phyloP scores from a whole-genome alignment of 1,284 basidiomycete genomes.

The Hemileia vastatrix region DNA sequence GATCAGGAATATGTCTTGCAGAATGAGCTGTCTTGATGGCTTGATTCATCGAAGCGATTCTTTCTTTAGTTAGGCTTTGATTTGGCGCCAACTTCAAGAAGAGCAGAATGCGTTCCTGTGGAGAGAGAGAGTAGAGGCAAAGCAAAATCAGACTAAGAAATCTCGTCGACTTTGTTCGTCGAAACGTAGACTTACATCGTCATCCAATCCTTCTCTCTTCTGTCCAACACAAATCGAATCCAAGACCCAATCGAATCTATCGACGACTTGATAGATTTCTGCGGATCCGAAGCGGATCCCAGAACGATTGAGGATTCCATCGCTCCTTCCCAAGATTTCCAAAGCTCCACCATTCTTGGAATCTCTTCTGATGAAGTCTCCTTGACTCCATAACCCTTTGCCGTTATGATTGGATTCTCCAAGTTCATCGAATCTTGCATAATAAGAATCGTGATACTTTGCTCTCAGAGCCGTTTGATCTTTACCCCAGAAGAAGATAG shows the following conservation, averaged over 20 bases:
- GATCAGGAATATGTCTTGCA: no score
- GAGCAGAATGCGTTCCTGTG: conserved; percentile 29
- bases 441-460: conserved; percentile 34
- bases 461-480: conserved; percentile 28
- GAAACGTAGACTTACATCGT: conserved; percentile 1
- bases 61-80: no score
- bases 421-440: conserved; percentile 24
- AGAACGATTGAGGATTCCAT: conserved; percentile 1
- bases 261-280: not conserved
- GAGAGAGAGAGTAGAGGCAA: not conserved
- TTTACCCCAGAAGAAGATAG: conserved; percentile 23
- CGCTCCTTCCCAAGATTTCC: not conserved
- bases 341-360: conserved; percentile 1
- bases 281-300: not conserved
- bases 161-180: not conserved
- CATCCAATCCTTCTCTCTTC: conserved; percentile 22
- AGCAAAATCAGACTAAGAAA: not conserved
- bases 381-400: conserved; percentile 28
- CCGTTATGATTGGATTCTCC: not conserved
- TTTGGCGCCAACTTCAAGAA: no score
- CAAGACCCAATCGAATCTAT: conserved; percentile 25
- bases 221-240: conserved; percentile 30
- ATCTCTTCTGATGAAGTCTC: conserved; percentile 30
- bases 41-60: no score
- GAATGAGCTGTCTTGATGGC: no score